Percentiles rank a stretch among this genome's conserved stretches.
These are phyloP conservation scores for Setaria viridis DNA, from an alignment of 202 grass and related monocot genomes.

Conservation along the genomic window DNA sequence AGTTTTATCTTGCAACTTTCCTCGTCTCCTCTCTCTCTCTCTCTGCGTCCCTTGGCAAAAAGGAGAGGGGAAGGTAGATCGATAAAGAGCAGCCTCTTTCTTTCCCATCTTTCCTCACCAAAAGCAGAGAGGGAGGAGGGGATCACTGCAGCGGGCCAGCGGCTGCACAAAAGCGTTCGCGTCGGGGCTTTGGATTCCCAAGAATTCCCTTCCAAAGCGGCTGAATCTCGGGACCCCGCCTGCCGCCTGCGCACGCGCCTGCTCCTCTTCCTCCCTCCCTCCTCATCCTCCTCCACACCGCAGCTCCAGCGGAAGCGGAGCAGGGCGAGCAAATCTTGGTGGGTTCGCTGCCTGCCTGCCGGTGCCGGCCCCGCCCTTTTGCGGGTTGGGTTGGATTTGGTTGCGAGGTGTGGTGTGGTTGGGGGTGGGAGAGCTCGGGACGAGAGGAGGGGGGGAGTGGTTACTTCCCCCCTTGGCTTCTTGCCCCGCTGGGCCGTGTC, in stretches of 20 bases:
- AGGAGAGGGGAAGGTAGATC: background rate
- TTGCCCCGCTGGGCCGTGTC: slow-evolving; percentile 38
- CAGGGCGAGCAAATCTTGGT: slow-evolving; percentile 45
- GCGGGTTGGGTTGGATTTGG: slow-evolving; percentile 58
- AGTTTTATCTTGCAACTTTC: background rate
- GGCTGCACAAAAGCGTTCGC: slow-evolving; percentile 26
- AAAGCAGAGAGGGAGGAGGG: slow-evolving; percentile 2
- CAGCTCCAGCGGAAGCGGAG: background rate
- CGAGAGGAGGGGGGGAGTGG: slow-evolving; percentile 34
- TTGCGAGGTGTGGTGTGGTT: slow-evolving; percentile 65
- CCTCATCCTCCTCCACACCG: slow-evolving; percentile 1
- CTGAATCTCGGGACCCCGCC: slow-evolving; percentile 43
- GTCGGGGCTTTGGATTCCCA: slow-evolving; percentile 48
- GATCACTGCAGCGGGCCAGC: no score
- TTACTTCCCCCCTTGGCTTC: slow-evolving; percentile 38
- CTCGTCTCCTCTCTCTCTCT: background rate
- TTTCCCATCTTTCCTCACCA: slow-evolving; percentile 14
- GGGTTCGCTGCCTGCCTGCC: slow-evolving; percentile 16
- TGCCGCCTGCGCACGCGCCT: background rate
- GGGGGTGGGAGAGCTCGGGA: slow-evolving; percentile 14
- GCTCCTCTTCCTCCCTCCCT: background rate
- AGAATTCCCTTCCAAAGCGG: slow-evolving; percentile 44
- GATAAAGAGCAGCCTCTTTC: slow-evolving; percentile 32
- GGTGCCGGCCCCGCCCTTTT: background rate
- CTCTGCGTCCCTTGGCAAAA: background rate